Percentiles rank a stretch among this genome's conserved stretches.
phyloP scores from a whole-genome alignment of 176 grass and related monocot genomes.

The Zea luxurians region DNA sequence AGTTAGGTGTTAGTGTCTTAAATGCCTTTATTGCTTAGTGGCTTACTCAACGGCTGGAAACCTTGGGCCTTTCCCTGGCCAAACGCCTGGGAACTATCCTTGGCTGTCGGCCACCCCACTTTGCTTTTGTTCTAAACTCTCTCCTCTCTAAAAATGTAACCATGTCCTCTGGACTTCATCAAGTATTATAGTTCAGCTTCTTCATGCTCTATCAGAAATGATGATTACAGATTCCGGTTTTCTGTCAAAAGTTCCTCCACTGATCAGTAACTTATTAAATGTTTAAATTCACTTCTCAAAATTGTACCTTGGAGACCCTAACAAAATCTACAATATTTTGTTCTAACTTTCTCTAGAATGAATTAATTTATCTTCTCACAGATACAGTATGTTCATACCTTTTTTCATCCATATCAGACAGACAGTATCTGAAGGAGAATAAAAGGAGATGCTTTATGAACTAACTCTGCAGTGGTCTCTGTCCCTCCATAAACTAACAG shows the following conservation, averaged over 20 bases:
- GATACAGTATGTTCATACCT: background rate
- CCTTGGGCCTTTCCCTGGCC: too few species aligned
- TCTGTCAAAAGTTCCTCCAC: background rate
- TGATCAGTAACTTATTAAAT: background rate
- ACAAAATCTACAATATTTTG: background rate
- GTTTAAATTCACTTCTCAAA: background rate
- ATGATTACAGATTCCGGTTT: slow-evolving; percentile 10
- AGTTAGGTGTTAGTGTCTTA: too few species aligned
- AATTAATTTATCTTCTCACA: background rate
- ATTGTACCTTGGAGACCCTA: background rate
- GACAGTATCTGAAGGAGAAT: background rate
- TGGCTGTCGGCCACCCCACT: too few species aligned
- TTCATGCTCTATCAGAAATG: background rate
- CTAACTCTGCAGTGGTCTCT: background rate
- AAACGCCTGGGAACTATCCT: too few species aligned
- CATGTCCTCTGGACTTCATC: too few species aligned
- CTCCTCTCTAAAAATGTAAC: too few species aligned
- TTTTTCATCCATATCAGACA: background rate
- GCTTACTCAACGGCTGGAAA: too few species aligned
- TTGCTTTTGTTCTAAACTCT: too few species aligned
- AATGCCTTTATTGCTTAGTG: too few species aligned
- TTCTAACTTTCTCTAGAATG: background rate
- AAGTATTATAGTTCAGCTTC: too few species aligned
- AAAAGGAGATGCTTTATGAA: background rate
- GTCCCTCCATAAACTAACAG: background rate